Conservation (phyloP, 805 yeast genomes). For the Saturnispora sanitii region DNA sequence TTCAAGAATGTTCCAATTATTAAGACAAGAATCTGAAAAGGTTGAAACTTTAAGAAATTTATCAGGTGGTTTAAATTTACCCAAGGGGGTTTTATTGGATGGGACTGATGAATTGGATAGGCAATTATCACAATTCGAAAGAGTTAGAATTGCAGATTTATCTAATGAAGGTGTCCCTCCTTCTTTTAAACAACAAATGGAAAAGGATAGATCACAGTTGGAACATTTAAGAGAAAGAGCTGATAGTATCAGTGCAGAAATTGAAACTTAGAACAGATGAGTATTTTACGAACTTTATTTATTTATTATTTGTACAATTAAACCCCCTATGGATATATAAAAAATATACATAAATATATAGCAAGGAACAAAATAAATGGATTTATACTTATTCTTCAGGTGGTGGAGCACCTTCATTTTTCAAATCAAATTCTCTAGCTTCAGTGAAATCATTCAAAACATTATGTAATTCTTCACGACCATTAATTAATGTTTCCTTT, state of each 20-base stretch:
- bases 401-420: slow-evolving; percentile 88
- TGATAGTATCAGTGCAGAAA: neutral
- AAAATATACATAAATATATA: neutral
- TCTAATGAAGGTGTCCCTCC: slow-evolving; percentile 86
- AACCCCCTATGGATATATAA: no score
- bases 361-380: no score
- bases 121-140: slow-evolving; percentile 69
- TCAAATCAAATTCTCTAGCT: slow-evolving; percentile 69
- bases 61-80: slow-evolving; percentile 59
- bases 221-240: slow-evolving; percentile 8
- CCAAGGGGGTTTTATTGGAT: slow-evolving; percentile 77
- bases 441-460: slow-evolving; percentile 70
- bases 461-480: slow-evolving; percentile 66
- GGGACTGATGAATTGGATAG: slow-evolving; percentile 72
- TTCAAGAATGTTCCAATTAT: slow-evolving; percentile 83
- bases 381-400: slow-evolving; percentile 38
- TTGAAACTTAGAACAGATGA: neutral
- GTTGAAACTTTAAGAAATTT: slow-evolving; percentile 72
- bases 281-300: neutral
- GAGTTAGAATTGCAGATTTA: slow-evolving; percentile 71
- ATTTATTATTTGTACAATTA: neutral
- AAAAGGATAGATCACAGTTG: slow-evolving; percentile 10
- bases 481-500: slow-evolving; percentile 74
- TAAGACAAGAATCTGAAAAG: slow-evolving; percentile 82
- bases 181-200: slow-evolving; percentile 22